Evolutionary conservation across 257 asterid genomes (phyloP).

Genomic region (Solanum rostratum): DNA sequence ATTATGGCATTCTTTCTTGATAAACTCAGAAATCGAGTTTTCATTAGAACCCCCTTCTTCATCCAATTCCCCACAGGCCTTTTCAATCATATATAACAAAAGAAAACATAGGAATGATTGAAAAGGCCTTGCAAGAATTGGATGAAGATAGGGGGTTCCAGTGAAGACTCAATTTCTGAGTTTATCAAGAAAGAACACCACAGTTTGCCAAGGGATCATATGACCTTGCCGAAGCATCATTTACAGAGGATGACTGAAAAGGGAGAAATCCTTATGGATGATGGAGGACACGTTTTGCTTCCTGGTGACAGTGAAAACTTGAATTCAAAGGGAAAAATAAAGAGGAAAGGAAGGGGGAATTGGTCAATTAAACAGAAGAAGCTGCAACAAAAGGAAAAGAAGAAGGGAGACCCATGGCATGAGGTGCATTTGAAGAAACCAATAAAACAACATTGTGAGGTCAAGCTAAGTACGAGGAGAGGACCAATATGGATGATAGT

Average conservation of each 20-base stretch:
- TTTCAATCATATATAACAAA: not conserved
- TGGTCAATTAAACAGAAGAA: constrained; percentile 11
- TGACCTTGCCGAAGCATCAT: constrained; percentile 31
- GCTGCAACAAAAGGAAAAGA: not conserved
- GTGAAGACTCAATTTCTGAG: no score
- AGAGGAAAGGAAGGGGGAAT: constrained; percentile 19
- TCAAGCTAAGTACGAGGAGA: not conserved
- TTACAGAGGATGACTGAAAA: not conserved
- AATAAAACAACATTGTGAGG: not conserved
- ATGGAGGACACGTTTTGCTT: not conserved
- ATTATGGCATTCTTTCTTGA: constrained; percentile 1
- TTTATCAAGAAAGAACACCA: no score
- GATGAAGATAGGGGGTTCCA: no score
- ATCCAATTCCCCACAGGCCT: not conserved
- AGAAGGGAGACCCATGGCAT: not conserved
- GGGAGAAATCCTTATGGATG: not conserved
- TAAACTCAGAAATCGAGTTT: not conserved
- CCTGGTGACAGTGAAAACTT: not conserved
- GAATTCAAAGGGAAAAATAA: not conserved
- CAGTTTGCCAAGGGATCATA: constrained; percentile 25
- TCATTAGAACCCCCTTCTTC: not conserved
- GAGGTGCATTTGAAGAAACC: not conserved
- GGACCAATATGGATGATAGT: not conserved
- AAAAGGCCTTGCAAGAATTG: no score
- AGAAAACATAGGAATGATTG: no score